Evolutionary conservation across 176 grass and related monocot species (phyloP).

Genomic region (Oryza punctata): DNA sequence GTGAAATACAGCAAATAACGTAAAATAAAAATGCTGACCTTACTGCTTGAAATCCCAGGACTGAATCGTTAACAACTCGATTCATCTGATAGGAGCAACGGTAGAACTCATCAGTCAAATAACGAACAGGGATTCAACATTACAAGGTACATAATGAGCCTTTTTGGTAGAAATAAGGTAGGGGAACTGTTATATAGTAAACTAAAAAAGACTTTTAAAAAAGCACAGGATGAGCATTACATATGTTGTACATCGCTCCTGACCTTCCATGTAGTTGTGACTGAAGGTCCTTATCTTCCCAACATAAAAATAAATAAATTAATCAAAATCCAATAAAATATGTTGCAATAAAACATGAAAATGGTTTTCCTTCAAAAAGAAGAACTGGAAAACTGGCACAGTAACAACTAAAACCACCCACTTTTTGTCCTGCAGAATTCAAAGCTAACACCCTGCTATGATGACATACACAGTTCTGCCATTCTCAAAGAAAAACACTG

Average conservation of each 20-base stretch:
- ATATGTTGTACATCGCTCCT: constrained; percentile 55
- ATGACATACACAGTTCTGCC: background rate
- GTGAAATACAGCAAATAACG: constrained; percentile 5
- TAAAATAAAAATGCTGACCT: constrained; percentile 43
- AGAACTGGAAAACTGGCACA: background rate
- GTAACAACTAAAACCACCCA: background rate
- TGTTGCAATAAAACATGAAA: constrained; percentile 3
- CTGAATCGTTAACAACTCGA: constrained; percentile 43
- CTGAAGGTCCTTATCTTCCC: constrained; percentile 57
- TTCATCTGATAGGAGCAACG: constrained; percentile 43
- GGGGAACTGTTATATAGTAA: too few relatives aligned
- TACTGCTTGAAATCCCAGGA: constrained; percentile 31
- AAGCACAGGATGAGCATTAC: constrained; percentile 46
- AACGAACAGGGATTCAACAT: background rate
- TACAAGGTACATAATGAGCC: constrained; percentile 20
- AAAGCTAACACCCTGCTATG: background rate
- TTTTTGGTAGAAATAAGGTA: background rate
- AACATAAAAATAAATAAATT: constrained; percentile 8
- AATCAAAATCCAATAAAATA: constrained; percentile 16
- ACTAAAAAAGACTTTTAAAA: background rate
- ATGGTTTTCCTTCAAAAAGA: background rate
- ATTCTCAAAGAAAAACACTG: background rate
- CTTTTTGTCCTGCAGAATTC: constrained; percentile 5
- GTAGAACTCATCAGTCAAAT: constrained; percentile 26
- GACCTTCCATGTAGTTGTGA: constrained; percentile 49